Evolutionary conservation across 2,329 filamentous ascomycete species (phyloP).

Genomic region (Stylonectria norvegica): DNA sequence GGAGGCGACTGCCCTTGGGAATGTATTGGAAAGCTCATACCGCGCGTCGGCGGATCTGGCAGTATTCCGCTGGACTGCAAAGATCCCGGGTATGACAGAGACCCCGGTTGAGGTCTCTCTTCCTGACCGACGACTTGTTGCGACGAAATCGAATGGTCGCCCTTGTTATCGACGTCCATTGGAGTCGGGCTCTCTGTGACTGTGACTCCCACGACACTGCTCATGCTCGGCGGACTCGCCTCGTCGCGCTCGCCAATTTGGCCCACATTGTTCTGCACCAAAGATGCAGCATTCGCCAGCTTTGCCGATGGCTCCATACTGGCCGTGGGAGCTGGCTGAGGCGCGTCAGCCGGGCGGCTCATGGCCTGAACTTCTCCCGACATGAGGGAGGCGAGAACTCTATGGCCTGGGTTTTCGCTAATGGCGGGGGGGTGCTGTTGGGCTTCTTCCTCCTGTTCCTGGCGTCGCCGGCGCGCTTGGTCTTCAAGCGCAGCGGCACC

Average conservation of each 20-base stretch:
- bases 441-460: slow-evolving; percentile 36
- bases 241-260: slow-evolving; percentile 39
- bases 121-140: slow-evolving; percentile 47
- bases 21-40: slow-evolving; percentile 57
- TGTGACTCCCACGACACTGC: slow-evolving; percentile 40
- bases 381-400: slow-evolving; percentile 52
- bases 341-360: slow-evolving; percentile 54
- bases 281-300: slow-evolving; percentile 31
- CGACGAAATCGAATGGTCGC: slow-evolving; percentile 32
- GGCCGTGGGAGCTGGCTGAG: slow-evolving; percentile 42
- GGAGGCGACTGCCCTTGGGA: slow-evolving; percentile 46
- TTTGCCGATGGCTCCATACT: slow-evolving; percentile 42
- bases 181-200: slow-evolving; percentile 50
- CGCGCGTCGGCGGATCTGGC: slow-evolving; percentile 45
- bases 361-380: slow-evolving; percentile 50
- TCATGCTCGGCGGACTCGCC: slow-evolving; percentile 43
- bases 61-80: slow-evolving; percentile 42
- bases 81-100: slow-evolving; percentile 54
- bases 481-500: slow-evolving; percentile 54
- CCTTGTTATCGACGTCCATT: slow-evolving; percentile 52
- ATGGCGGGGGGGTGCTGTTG: slow-evolving; percentile 40
- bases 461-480: slow-evolving; percentile 47
- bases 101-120: slow-evolving; percentile 47
- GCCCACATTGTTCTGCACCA: slow-evolving; percentile 32
- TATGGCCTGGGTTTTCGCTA: slow-evolving; percentile 54